These are phyloP conservation scores for Cornus florida DNA, from an alignment of 148 eudicot species.

Conservation along the genomic window DNA sequence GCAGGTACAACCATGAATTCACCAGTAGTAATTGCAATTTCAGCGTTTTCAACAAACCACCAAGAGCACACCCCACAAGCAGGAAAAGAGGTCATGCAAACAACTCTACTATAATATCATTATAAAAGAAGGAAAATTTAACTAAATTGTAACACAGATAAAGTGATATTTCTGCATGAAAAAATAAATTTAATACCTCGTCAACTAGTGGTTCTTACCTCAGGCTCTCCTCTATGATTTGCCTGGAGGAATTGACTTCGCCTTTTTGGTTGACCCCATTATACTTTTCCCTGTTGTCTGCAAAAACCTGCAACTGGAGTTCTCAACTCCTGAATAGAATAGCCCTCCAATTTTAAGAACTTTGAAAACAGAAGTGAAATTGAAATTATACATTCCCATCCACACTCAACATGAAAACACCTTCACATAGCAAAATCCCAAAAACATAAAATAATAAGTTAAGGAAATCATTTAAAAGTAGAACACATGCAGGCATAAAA, in stretches of 20 bases:
- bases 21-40: too few relatives aligned
- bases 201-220: conserved; percentile 31
- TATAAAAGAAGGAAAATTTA: background rate
- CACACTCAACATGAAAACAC: too few relatives aligned
- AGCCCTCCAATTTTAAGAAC: too few relatives aligned
- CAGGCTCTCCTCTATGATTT: conserved; percentile 24
- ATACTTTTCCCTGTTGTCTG: conserved; percentile 18
- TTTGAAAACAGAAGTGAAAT: too few relatives aligned
- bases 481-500: background rate
- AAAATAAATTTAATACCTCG: conserved; percentile 24
- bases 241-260: conserved; percentile 12
- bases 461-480: background rate
- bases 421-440: conserved; percentile 11
- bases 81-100: background rate
- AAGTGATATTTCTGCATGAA: background rate
- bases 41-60: too few relatives aligned
- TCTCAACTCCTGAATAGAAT: too few relatives aligned
- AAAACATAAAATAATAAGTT: background rate
- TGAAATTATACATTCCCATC: too few relatives aligned
- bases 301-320: conserved; percentile 8
- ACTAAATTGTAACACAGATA: background rate
- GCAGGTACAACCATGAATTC: too few relatives aligned
- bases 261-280: conserved; percentile 13
- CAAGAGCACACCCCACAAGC: too few relatives aligned
- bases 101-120: background rate